A percentile compares a stretch with the other conserved stretches of the same genome.
Conservation (phyloP, 164 flowering plant genomes). For the Berberis thunbergii region DNA sequence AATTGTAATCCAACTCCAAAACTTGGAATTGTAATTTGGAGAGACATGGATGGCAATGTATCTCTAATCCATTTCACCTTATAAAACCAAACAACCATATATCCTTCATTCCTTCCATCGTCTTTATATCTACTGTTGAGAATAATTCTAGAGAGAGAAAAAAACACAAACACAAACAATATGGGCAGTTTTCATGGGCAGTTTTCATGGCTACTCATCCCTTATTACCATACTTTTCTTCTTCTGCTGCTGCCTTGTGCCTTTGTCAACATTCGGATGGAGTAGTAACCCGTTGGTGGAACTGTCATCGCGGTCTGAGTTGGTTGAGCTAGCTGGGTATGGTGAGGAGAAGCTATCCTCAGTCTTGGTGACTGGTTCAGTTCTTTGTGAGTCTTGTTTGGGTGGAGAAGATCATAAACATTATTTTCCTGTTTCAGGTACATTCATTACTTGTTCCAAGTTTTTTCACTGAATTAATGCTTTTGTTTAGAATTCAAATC, state of each 20-base stretch:
- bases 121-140: slow-evolving; percentile 9
- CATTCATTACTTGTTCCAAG: not conserved
- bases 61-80: not conserved
- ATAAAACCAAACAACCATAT: not conserved
- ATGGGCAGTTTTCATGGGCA: too few species aligned
- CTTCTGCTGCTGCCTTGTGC: slow-evolving; percentile 8
- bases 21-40: not conserved
- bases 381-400: slow-evolving; percentile 37
- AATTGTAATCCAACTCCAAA: too few species aligned
- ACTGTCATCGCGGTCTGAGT: slow-evolving; percentile 29
- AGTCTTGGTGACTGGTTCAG: slow-evolving; percentile 54
- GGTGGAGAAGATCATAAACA: slow-evolving; percentile 18
- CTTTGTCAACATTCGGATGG: slow-evolving; percentile 5
- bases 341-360: slow-evolving; percentile 92
- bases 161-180: slow-evolving; percentile 14
- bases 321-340: slow-evolving; percentile 62
- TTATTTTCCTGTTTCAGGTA: slow-evolving; percentile 54
- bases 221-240: slow-evolving; percentile 18
- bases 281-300: slow-evolving; percentile 16
- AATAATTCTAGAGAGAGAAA: not conserved
- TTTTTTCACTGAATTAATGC: not conserved
- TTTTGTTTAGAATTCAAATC: not conserved
- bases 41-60: not conserved
- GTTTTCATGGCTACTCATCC: slow-evolving; percentile 15
- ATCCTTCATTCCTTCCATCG: not conserved